Evolutionary conservation across 306 rosid species (phyloP), one percentile per base, ranked within the genome.

Genomic region (Vicia faba): DNA sequence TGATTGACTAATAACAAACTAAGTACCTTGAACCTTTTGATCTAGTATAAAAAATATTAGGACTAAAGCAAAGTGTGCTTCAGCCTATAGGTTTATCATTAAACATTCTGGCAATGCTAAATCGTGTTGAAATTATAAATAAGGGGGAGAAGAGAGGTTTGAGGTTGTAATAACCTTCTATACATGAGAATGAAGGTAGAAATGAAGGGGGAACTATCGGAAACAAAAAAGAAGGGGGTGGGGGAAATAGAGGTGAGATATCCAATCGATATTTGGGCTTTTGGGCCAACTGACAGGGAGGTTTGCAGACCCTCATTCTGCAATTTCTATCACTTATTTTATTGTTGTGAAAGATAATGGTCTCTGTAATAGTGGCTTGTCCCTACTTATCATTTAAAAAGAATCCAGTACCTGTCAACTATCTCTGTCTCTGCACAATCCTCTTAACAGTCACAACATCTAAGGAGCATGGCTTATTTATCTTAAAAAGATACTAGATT

Each of bases 401-500:
- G 38, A 23, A 41, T 13, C 39, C 39, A 40, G n/a, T 41, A 41
- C 53, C 67, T 20, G 13, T 20, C 11, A 20, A 39, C 18, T 14
- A 4, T 19, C 57, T 33, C 36, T 68, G 13, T 4, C 46, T 39
- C 33, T 16, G 11, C 63, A 31, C 13, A 58, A 58, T 8, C 61
- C 72, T 54, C 11, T 56, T 23, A 44, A 56, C 28, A 19, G 18
- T 54, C 23, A 19, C 61, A 71, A 58, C 46, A 48, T 55, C 56
- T 26, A 65, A 58, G 59, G 51, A 49, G 16, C 56, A 43, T 38
- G 13, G 43, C 13, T 31, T 65, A 50, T 23, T 29, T 50, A n/a
- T n/a, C n/a, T n/a, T 40, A 60, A 66, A 65, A 48, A 38, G 29
- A 45, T 51, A 71, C 20, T 26, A 66, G 15, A 36, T 49, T 78